Base-by-base conservation (phyloP, 1,284 basidiomycete species). In the Cutaneotrichosporon sp. region DNA sequence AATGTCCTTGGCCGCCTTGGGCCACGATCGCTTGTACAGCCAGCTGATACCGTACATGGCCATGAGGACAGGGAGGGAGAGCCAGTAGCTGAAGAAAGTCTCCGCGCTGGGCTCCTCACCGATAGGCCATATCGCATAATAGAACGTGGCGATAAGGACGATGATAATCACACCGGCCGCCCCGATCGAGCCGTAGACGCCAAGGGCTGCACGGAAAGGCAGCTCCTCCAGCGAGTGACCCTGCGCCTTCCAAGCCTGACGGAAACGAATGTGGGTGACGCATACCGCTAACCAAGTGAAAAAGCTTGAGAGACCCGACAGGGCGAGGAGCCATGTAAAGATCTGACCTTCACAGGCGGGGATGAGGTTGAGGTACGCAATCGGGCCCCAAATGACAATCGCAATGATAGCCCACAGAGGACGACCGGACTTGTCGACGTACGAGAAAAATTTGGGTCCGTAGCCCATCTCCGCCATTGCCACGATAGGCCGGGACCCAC, bases 391-490 rank as follows among this genome's bases (percentile, higher is more conserved):
- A 41, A 61, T 51, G 24, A 75, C 52, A 64, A 76, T 60, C 60
- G 63, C 54, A 43, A 74, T 22, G 14, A 77, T 67, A 9, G 79
- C 76, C 46, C 58, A 74, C 5, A 78, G 62, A 2, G 79, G 79
- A 17, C 79, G 75, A 27, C 79, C 78, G 17, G 75, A 62, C 60
- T 79, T 77, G 73, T 81, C 79, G 48, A 80, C 74, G 62, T 77
- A 76, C 39, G 65, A 62, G 64, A 77, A 77, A 59, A 64, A 25
- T 48, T 64, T 68, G 53, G 78, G 78, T 1, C 76, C 77, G 61
- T 75, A 76, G 20, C 77, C 76, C 26, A 65, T 70, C 57, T 75
- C 69, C 42, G 65, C 64, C 19, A 69, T 60, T 20, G 74, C 69
- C 32, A 67, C 69, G n/a, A 75, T 61, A 5, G 70, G 71, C 44